These are phyloP conservation scores for Candida quercuum DNA, from an alignment of 805 yeast genomes.

Conservation along the genomic window DNA sequence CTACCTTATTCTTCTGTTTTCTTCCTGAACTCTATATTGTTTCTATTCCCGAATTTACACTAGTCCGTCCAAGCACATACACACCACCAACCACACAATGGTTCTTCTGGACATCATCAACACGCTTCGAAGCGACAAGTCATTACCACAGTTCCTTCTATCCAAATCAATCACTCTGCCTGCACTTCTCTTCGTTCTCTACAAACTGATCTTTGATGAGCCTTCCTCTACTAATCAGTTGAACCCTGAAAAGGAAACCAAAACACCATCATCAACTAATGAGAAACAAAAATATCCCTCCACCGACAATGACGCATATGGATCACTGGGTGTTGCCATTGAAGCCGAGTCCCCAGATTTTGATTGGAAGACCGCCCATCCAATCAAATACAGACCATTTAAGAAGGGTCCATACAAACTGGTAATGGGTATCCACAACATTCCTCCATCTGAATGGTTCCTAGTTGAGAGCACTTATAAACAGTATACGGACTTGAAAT, in stretches of 20 bases:
- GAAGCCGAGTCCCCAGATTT: slow-evolving; percentile 31
- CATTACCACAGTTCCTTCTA: not conserved
- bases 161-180: not conserved
- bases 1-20: too few relatives aligned
- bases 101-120: not conserved
- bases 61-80: too few relatives aligned
- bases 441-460: slow-evolving; percentile 49
- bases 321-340: slow-evolving; percentile 8
- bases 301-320: not conserved
- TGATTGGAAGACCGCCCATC: slow-evolving; percentile 39
- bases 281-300: not conserved
- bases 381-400: slow-evolving; percentile 51
- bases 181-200: not conserved
- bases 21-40: too few relatives aligned
- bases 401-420: slow-evolving; percentile 53
- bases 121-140: not conserved
- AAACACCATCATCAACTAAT: not conserved
- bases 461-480: slow-evolving; percentile 57
- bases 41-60: too few relatives aligned
- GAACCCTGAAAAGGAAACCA: not conserved
- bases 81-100: too few relatives aligned
- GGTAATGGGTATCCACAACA: slow-evolving; percentile 55
- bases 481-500: slow-evolving; percentile 36
- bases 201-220: not conserved
- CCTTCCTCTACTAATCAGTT: not conserved